These are phyloP conservation scores for Coemansia sp. DNA, from an alignment of 192 early-diverging fungal genomes.

Conservation along the genomic window DNA sequence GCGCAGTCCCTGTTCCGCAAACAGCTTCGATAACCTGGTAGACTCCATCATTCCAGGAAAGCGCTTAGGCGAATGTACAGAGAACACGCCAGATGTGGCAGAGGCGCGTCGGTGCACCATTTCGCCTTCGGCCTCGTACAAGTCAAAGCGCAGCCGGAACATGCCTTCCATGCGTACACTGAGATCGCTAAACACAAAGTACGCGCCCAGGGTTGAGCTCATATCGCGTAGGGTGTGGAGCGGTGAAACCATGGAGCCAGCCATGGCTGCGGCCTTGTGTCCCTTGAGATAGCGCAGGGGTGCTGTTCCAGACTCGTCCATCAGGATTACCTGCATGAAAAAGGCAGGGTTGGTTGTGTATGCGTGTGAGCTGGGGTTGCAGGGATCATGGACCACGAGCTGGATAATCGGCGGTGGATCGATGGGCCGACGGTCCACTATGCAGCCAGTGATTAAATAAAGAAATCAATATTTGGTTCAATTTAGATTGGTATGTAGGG, in stretches of 20 bases:
- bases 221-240: slow-evolving; percentile 84
- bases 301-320: slow-evolving; percentile 70
- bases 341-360: slow-evolving; percentile 73
- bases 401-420: slow-evolving; percentile 57
- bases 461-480: too few relatives aligned
- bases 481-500: too few relatives aligned
- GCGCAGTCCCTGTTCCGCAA: slow-evolving; percentile 93
- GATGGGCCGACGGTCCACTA: slow-evolving; percentile 56
- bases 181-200: slow-evolving; percentile 95
- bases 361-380: slow-evolving; percentile 21
- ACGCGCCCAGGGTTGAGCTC: slow-evolving; percentile 78
- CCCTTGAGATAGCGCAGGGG: slow-evolving; percentile 82
- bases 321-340: slow-evolving; percentile 89
- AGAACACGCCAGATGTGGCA: slow-evolving; percentile 74
- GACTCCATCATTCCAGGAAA: slow-evolving; percentile 95
- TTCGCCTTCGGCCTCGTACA: slow-evolving; percentile 79
- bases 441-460: too few relatives aligned
- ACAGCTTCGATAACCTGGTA: slow-evolving; percentile 80
- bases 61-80: slow-evolving; percentile 90
- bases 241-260: slow-evolving; percentile 90
- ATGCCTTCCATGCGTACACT: slow-evolving; percentile 88
- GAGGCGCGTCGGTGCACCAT: slow-evolving; percentile 49
- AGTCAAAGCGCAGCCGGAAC: slow-evolving; percentile 75
- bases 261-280: slow-evolving; percentile 71
- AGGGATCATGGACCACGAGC: slow-evolving; percentile 40